Base-by-base conservation (phyloP, 2,329 filamentous ascomycete species). In the Scleromitrula shiraiana region DNA sequence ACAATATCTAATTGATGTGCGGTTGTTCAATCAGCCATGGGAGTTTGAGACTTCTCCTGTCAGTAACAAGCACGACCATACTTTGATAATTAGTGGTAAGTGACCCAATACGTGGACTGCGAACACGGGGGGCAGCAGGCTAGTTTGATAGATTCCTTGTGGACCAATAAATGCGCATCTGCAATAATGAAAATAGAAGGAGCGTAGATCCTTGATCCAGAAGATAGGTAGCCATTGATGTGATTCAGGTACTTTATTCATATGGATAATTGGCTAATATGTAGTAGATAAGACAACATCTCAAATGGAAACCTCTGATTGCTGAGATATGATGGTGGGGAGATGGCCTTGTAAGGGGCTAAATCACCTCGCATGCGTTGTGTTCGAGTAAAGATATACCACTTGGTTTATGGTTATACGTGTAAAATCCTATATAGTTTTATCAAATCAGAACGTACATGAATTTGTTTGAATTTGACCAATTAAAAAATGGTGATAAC, bases 401-500 rank as follows among this genome's bases (percentile, higher is more conserved):
- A 47, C 27, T 41, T 41, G 27, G 44, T 41, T 15, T 8, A 33
- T 38, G 27, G 40, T 17, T 19, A 47, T 47, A 47, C 44, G 44
- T 47, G 44, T 33, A 35, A 33, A 15, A 47, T 35, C 20, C 15
- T 41, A 20, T 41, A 23, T 41, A 23, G 9, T 33, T 22, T n/a
- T 15, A 10, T 10, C 27, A 24, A n/a, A 26, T 35, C 9, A 20
- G 9, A 27, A 8, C 10, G 19, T 9, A n/a, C 8, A 14, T 24
- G 8, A 5, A n/a, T 46, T n/a, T n/a, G n/a, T n/a, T n/a, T n/a
- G n/a, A n/a, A n/a, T n/a, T n/a, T 12, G 10, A n/a, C 6, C 12
- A 40, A 40, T 40, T 23, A 46, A 15, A 46, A 12, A 30, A 19
- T 19, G 8, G 20, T 7, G 22, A 7, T 40, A 19, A 30, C 26